These are phyloP conservation scores for Fusarium torreyae DNA, from an alignment of 2,329 filamentous ascomycete species.

Conservation along the genomic window DNA sequence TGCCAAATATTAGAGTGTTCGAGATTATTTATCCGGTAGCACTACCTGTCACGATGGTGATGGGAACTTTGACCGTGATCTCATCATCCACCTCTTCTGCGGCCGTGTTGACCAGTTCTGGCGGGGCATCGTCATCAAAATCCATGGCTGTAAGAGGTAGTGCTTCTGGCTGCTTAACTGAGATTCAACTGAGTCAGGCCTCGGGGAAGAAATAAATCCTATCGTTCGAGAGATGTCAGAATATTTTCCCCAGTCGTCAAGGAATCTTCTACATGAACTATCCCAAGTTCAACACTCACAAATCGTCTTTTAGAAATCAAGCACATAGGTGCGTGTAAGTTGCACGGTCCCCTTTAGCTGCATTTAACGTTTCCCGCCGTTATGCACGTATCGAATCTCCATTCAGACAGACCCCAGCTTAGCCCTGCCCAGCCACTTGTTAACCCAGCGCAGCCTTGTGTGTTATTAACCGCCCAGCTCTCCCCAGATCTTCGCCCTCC, in stretches of 20 bases:
- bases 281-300: conserved; percentile 8
- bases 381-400: conserved; percentile 47
- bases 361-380: conserved; percentile 10
- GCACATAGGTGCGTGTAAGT: conserved; percentile 21
- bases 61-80: conserved; percentile 78
- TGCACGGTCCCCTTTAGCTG: conserved; percentile 44
- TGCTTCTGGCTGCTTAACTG: conserved; percentile 2
- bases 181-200: background rate
- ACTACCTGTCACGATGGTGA: conserved; percentile 85
- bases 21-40: background rate
- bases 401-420: conserved; percentile 19
- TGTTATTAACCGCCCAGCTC: conserved; percentile 37
- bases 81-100: conserved; percentile 61
- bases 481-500: conserved; percentile 29
- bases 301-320: conserved; percentile 13
- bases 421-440: conserved; percentile 35
- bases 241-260: background rate
- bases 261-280: background rate
- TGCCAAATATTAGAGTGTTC: conserved; percentile 54
- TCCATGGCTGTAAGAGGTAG: conserved; percentile 63
- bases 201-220: background rate
- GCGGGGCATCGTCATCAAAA: conserved; percentile 76
- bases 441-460: conserved; percentile 36
- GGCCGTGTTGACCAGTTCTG: conserved; percentile 70
- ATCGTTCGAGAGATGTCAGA: background rate